Evolutionary conservation across 169 alveolate species (phyloP).

Genomic region (Eimeria tenella): DNA sequence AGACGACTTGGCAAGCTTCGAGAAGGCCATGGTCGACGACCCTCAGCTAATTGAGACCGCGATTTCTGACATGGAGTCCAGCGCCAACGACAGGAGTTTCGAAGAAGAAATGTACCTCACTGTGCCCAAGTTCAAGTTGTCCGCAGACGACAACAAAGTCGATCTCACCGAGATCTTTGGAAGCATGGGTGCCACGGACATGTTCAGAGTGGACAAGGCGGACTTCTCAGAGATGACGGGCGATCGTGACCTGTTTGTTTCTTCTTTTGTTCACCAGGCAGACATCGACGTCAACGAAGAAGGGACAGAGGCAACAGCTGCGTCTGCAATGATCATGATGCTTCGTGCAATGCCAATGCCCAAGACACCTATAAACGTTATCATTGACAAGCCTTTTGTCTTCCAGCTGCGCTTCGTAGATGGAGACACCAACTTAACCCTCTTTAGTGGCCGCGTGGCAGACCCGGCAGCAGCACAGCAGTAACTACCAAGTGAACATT

Average conservation of each 20-base stretch:
- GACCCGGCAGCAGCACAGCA: conserved; percentile 72
- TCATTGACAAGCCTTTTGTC: conserved; percentile 51
- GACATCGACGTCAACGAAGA: conserved; percentile 73
- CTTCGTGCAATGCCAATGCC: conserved; percentile 44
- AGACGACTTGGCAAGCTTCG: conserved; percentile 12
- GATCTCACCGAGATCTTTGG: conserved; percentile 58
- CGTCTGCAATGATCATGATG: conserved; percentile 72
- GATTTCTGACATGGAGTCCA: conserved; percentile 15
- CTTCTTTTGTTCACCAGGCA: conserved; percentile 73
- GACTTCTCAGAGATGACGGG: conserved; percentile 72
- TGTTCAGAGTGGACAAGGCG: conserved; percentile 59
- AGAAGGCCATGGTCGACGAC: conserved; percentile 5
- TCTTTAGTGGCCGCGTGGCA: conserved; percentile 70
- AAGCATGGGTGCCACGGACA: conserved; percentile 2
- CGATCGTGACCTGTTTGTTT: conserved; percentile 40
- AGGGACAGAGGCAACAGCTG: conserved; percentile 78
- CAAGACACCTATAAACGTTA: background rate
- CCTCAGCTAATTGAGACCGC: background rate
- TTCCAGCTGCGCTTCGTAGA: conserved; percentile 70
- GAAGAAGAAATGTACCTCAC: conserved; percentile 17
- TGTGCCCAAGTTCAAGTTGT: conserved; percentile 61
- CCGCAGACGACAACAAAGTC: conserved; percentile 57
- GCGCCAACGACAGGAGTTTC: conserved; percentile 13
- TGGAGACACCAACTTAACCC: conserved; percentile 20
- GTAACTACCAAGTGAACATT: background rate